Base-by-base conservation (phyloP, 805 yeast genomes). In the Zygoascus flipseniorum region DNA sequence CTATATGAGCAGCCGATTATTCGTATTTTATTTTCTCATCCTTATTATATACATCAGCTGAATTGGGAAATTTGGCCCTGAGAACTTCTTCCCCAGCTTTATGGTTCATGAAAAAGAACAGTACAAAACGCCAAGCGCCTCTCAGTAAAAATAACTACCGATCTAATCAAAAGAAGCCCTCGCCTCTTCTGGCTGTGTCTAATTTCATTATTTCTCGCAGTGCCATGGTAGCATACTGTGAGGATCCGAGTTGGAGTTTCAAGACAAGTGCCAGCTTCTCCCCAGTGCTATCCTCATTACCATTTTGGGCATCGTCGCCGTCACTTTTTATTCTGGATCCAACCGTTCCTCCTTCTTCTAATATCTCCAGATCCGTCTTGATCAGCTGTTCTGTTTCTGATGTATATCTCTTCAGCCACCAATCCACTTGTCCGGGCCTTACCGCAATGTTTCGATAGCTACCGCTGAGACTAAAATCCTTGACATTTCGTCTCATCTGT, bases 171-270 rank as follows among this genome's bases (percentile, higher is more conserved):
- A 46, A 46, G 41, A 58, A 48, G 4, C 58, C 54, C 26, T 62
- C 67, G 5, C 65, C 59, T 39, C 67, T 50, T 42, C 66, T 31
- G 13, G 65, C 59, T 8, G 64, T 62, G 45, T 62, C 65, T 8
- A 62, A 41, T 65, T 82, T 85, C 86, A 90, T 82, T 50, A 88
- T 79, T 67, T 93, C 98, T 65, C 99, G 79, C 50, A 93, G 70
- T 1, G 96, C 96, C 99, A 93, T 95, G 0, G 99, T 93, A 1
- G 99, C 99, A 68, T 93, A 93, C 6, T 95, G 83, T 37, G 97
- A 85, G 2, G 86, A 82, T 4, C 89, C 92, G 54, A 93, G 74
- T 63, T 82, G 85, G 76, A 93, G 75, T 60, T 78, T 82, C 54
- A 95, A 67, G 5, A 93, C 76, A 13, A 90, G 80, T 0, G 96